Conservation (phyloP, 1,139 yeast genomes). For the Taiozyma sp. region DNA sequence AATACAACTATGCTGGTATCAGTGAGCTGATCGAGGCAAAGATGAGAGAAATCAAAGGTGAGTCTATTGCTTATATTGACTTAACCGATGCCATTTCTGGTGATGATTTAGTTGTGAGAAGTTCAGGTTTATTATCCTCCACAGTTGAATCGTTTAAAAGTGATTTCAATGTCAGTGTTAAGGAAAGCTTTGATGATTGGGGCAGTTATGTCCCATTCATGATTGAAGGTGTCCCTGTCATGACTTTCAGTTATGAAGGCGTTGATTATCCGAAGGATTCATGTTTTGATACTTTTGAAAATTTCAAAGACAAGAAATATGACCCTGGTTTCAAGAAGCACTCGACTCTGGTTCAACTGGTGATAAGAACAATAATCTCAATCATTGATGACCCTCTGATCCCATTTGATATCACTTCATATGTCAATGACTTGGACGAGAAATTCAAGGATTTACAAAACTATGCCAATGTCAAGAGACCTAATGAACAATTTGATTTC, state of each 20-base stretch:
- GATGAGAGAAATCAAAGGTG: conserved; percentile 45
- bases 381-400: conserved; percentile 70
- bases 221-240: conserved; percentile 58
- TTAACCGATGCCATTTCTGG: conserved; percentile 72
- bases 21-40: conserved; percentile 71
- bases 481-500: conserved; percentile 22
- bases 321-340: conserved; percentile 59
- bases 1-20: conserved; percentile 80
- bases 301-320: conserved; percentile 39
- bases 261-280: conserved; percentile 49
- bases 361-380: conserved; percentile 48
- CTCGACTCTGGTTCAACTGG: conserved; percentile 48
- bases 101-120: conserved; percentile 45
- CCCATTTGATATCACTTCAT: conserved; percentile 56
- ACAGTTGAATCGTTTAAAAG: conserved; percentile 23
- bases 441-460: conserved; percentile 45
- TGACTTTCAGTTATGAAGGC: conserved; percentile 37
- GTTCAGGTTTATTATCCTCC: conserved; percentile 61
- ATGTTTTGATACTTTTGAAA: conserved; percentile 61
- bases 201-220: conserved; percentile 63
- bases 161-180: conserved; percentile 20
- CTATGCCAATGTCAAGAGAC: conserved; percentile 29
- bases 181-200: conserved; percentile 34
- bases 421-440: conserved; percentile 39
- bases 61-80: conserved; percentile 73